Evolutionary conservation across 2,329 filamentous ascomycete genomes (phyloP), one percentile per base, ranked within the genome.

Genomic region (Chaetomium olivaceum): DNA sequence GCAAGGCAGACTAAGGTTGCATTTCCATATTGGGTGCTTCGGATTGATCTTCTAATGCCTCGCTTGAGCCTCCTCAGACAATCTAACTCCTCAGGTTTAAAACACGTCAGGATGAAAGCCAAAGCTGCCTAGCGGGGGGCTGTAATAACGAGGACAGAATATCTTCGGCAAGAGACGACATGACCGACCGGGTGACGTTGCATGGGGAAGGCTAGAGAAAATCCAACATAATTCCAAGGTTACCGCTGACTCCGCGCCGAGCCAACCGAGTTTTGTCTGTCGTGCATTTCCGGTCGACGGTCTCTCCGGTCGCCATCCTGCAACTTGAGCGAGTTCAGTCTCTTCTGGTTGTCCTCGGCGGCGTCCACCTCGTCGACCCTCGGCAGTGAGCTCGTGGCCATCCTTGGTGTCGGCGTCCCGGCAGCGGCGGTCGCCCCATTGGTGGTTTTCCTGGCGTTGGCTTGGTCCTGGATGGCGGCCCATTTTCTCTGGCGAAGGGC

Each of bases 311-410:
- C 89, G 72, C 85, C 91, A 77, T 98, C 94, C 76, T 96, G 91
- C 74, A 98, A 83, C 77, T 95, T 93, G 72, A 98, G 83, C 61
- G 92, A 93, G 78, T 97, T 92, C 71, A 98, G 84, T 72, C 92
- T 87, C 80, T 93, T 91, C 78, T 92, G 90, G 76, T 90, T 94
- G 73, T 95, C 92, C 72, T 94, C 91, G 59, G 90, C 89, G 60
- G 89, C 84, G 77, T 97, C 93, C 46, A 90, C 84, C 73, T 97
- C 93, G 71, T 96, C 91, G 69, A 87, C 82, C 61, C 80, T 82
- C 62, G 80, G 82, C 72, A 82, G 78, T 61, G 77, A 77, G 59
- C 71, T 77, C 61, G 75, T 23, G 14, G 64, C 60, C 25, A 59
- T 58, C 31, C 68, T 77, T 43, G 76, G 74, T 52, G 75, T 71